Base-by-base conservation (phyloP, 148 eudicot species). In the Camellia sinensis region DNA sequence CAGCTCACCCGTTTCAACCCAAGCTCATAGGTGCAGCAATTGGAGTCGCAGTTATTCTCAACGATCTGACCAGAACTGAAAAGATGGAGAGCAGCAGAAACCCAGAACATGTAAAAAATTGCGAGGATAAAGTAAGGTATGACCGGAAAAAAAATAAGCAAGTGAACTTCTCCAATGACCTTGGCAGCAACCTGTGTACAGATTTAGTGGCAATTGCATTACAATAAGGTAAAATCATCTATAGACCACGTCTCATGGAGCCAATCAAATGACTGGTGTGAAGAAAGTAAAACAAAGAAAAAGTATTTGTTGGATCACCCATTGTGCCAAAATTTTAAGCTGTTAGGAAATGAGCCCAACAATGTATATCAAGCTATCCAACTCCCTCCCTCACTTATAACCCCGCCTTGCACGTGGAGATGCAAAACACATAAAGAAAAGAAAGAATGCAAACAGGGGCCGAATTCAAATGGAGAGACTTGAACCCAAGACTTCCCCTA, bases 131-230 rank as follows among this genome's bases (percentile, higher is more conserved):
- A 61, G 69, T 89, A 96, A 50, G 99, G 99, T 82, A 96, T 89
- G 68, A 89, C 21, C 18, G 99, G 99, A 82, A 96, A 96, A 41
- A 93, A 87, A 88, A 96, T 93, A 48, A 96, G 89, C 13, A 94
- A 93, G 82, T 88, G 97, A 81, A 96, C 97, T 90, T 96, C 99
- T 75, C 99, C 98, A 48, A 96, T 93, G 87, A 93, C 99, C 81
- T 96, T 96, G 4, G 98, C 97, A 79, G 99, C 99, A 85, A 93
- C 99, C 99, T 96, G 83, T 21, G 78, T 41, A 67, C 12, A 77
- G 17, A 75, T 46, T 57, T 21, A 73, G 81, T 62, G n/a, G 64
- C 44, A 59, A 74, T 72, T 46, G 74, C 67, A 79, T 56, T 61
- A 84, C 45, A 76, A 82, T 67, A 77, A 57, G 70, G 43, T 10